phyloP scores from a whole-genome alignment of 2,329 filamentous ascomycete species.

The Cordyceps fumosorosea region DNA sequence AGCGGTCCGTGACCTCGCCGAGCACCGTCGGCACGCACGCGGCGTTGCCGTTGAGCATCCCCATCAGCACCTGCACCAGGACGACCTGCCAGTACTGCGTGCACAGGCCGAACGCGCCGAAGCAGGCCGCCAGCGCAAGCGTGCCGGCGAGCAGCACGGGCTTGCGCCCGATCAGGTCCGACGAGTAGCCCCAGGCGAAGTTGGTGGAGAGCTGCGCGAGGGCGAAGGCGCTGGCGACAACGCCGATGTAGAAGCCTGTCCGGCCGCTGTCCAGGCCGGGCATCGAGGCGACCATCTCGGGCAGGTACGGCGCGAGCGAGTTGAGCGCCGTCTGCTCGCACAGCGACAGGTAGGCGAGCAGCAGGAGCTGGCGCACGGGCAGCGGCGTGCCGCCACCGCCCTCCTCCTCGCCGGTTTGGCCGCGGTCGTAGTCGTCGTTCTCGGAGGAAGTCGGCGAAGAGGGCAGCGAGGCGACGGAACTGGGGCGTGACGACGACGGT shows the following conservation, averaged over 20 bases:
- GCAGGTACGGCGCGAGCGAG: constrained; percentile 91
- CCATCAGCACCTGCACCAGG: constrained; percentile 82
- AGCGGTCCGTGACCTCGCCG: constrained; percentile 90
- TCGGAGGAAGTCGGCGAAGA: constrained; percentile 20
- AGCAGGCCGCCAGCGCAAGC: constrained; percentile 72
- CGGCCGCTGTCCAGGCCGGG: constrained; percentile 66
- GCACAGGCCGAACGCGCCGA: constrained; percentile 83
- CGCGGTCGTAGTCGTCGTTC: constrained; percentile 15
- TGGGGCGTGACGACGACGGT: constrained; percentile 17
- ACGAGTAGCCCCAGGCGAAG: constrained; percentile 53
- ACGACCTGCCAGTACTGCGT: constrained; percentile 76
- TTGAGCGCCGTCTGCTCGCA: constrained; percentile 96
- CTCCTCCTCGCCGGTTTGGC: neutral
- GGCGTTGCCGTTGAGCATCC: constrained; percentile 88
- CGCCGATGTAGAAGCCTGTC: constrained; percentile 81
- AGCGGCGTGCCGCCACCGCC: constrained; percentile 55
- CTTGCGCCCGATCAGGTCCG: constrained; percentile 65
- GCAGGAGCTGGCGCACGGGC: constrained; percentile 72
- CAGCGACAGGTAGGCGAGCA: constrained; percentile 82
- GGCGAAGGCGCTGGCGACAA: constrained; percentile 86
- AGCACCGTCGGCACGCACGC: constrained; percentile 89
- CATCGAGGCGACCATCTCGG: constrained; percentile 83
- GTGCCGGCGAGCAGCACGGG: constrained; percentile 74
- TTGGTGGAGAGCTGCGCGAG: constrained; percentile 89
- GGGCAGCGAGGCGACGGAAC: neutral